These are phyloP conservation scores for Wallacemonas rigidus DNA, from an alignment of 208 protist species.

Conservation along the genomic window DNA sequence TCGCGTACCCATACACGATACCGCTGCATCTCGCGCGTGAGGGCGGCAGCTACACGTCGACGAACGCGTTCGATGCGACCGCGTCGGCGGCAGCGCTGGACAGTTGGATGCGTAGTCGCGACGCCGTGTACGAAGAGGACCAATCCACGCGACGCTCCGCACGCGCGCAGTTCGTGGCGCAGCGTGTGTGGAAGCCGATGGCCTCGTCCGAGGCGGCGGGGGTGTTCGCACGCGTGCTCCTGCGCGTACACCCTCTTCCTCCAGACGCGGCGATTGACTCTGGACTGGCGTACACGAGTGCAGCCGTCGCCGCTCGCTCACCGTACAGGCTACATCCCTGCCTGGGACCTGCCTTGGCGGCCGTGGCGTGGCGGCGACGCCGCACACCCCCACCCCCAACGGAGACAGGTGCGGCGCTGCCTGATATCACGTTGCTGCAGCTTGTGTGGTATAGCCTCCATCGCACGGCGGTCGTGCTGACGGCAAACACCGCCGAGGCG, in stretches of 20 bases:
- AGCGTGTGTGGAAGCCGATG: conserved; percentile 15
- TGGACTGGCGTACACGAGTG: conserved; percentile 1
- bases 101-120: neutral
- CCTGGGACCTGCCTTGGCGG: conserved; percentile 12
- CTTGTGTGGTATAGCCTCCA: conserved; percentile 43
- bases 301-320: neutral
- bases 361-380: conserved; percentile 15
- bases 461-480: conserved; percentile 38
- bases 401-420: conserved; percentile 5
- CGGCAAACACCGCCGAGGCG: conserved; percentile 42
- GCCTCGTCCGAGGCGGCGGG: neutral
- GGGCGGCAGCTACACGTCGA: conserved; percentile 2
- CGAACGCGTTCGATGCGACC: neutral
- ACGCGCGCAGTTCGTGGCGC: neutral
- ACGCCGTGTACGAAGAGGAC: neutral
- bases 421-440: conserved; percentile 32
- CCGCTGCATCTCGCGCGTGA: neutral
- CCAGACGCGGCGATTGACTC: neutral
- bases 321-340: neutral
- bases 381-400: neutral
- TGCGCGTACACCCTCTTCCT: neutral
- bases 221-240: conserved; percentile 6
- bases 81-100: neutral
- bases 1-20: conserved; percentile 13
- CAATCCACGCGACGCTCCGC: neutral